A percentile compares a stretch with the other conserved stretches of the same genome.
phyloP scores from a whole-genome alignment of 148 eudicot species.

The Chenopodium album region DNA sequence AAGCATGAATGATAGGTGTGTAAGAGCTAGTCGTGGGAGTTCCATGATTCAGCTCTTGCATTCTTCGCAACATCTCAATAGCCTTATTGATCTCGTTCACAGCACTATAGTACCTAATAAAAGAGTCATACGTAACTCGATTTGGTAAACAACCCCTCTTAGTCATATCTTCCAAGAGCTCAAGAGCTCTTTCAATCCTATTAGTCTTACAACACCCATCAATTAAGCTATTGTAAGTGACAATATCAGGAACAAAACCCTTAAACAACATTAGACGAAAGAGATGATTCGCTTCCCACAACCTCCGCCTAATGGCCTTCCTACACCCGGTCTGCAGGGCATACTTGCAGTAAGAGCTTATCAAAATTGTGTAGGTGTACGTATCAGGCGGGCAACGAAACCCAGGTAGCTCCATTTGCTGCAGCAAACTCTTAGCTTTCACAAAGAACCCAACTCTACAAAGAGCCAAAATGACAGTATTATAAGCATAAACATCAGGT shows the following conservation, averaged over 20 bases:
- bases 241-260: conserved; percentile 87
- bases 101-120: conserved; percentile 69
- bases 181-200: conserved; percentile 75
- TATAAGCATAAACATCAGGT: conserved; percentile 82
- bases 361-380: conserved; percentile 70
- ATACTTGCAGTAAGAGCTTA: conserved; percentile 69
- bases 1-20: conserved; percentile 68
- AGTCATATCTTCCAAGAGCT: conserved; percentile 74
- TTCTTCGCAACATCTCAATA: conserved; percentile 62
- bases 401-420: conserved; percentile 86
- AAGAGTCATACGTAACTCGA: conserved; percentile 76
- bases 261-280: conserved; percentile 70
- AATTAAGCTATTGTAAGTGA: conserved; percentile 81
- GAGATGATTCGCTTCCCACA: conserved; percentile 92
- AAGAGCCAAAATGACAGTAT: conserved; percentile 61
- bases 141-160: conserved; percentile 60
- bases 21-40: conserved; percentile 65
- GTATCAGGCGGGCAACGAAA: conserved; percentile 78
- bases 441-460: conserved; percentile 72
- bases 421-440: conserved; percentile 64
- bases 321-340: conserved; percentile 66
- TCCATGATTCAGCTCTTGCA: conserved; percentile 61
- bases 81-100: conserved; percentile 76
- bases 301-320: conserved; percentile 71
- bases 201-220: conserved; percentile 89